These are phyloP conservation scores for Stentor roeselii DNA, from an alignment of 73 alveolate species.

Conservation along the genomic window DNA sequence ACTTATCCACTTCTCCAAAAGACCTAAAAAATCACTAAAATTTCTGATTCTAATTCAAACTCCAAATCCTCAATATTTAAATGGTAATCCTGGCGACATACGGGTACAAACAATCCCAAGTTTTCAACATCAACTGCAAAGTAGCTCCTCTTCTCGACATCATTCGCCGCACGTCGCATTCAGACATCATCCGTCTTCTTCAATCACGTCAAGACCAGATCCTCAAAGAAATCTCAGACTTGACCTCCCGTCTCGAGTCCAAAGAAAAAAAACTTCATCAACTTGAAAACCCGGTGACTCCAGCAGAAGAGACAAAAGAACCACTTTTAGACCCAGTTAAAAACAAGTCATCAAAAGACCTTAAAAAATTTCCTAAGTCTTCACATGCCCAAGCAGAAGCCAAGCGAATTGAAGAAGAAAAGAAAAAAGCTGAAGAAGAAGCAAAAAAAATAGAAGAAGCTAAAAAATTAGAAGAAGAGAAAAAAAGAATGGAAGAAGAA, in stretches of 20 bases:
- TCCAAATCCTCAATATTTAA: too few species aligned
- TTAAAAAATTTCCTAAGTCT: neutral
- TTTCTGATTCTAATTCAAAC: too few species aligned
- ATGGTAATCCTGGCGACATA: constrained; percentile 8
- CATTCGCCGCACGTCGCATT: neutral
- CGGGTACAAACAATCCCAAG: neutral
- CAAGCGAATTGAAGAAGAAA: neutral
- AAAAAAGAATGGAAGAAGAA: neutral
- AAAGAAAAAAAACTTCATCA: neutral
- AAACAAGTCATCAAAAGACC: neutral
- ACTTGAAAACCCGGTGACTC: constrained; percentile 14
- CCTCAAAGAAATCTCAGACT: neutral
- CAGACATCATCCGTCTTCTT: neutral
- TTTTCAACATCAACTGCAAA: constrained; percentile 23
- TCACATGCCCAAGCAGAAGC: constrained; percentile 1
- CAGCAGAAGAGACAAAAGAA: constrained; percentile 12
- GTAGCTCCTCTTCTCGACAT: neutral
- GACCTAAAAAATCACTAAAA: neutral
- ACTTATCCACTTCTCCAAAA: neutral
- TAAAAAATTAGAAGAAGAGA: neutral
- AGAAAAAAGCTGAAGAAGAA: neutral
- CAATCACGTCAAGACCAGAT: neutral
- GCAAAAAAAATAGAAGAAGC: constrained; percentile 21
- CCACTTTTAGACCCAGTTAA: neutral
- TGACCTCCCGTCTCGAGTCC: neutral